These are phyloP conservation scores for Pseudocercospora musae DNA, from an alignment of 2,329 filamentous ascomycete genomes.

Conservation along the genomic window DNA sequence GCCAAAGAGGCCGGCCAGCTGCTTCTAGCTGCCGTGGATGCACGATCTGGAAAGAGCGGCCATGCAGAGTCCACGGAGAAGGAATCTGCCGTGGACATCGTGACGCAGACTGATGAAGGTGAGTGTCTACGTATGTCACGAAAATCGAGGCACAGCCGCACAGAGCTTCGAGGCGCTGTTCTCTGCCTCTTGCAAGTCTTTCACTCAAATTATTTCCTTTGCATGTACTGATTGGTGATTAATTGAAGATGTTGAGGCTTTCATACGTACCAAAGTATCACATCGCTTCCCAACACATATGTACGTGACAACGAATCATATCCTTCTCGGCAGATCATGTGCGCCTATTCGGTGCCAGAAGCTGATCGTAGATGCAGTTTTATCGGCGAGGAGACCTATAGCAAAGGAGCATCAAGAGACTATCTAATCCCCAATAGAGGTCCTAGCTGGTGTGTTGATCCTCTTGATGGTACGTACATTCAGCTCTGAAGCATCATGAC, in stretches of 20 bases:
- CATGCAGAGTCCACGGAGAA: slow-evolving; percentile 58
- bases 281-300: slow-evolving; percentile 63
- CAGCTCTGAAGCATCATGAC: neutral
- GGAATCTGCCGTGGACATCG: slow-evolving; percentile 72
- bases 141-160: neutral
- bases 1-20: slow-evolving; percentile 67
- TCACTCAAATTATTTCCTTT: neutral
- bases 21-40: slow-evolving; percentile 61
- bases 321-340: neutral
- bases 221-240: slow-evolving; percentile 4
- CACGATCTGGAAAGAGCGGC: slow-evolving; percentile 47
- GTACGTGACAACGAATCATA: slow-evolving; percentile 44
- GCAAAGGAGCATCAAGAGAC: slow-evolving; percentile 61
- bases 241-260: slow-evolving; percentile 63
- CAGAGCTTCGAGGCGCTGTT: neutral
- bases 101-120: slow-evolving; percentile 74
- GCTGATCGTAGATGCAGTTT: slow-evolving; percentile 51
- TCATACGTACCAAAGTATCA: slow-evolving; percentile 51
- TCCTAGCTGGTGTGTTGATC: slow-evolving; percentile 74
- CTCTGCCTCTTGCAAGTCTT: neutral
- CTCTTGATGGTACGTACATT: slow-evolving; percentile 59
- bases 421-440: slow-evolving; percentile 60
- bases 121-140: slow-evolving; percentile 21
- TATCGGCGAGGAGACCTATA: slow-evolving; percentile 74
- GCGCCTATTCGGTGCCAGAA: neutral